Conservation (phyloP, 306 rosid genomes). For the Lathyrus aphaca region DNA sequence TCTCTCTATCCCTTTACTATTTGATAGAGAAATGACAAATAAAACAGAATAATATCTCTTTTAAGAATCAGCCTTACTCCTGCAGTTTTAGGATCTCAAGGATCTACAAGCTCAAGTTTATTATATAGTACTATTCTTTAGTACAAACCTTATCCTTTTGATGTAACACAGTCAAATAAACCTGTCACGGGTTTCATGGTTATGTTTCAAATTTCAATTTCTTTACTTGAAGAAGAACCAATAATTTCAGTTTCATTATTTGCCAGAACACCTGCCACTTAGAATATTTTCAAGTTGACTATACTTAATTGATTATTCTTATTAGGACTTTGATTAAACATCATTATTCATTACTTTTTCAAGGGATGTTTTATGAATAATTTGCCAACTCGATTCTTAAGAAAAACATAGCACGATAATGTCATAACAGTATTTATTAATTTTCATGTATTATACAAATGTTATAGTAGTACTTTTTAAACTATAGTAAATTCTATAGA, state of each 20-base stretch:
- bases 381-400: slow-evolving; percentile 29
- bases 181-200: slow-evolving; percentile 50
- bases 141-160: slow-evolving; percentile 20
- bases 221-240: slow-evolving; percentile 21
- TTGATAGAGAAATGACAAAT: slow-evolving; percentile 39
- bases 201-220: slow-evolving; percentile 42
- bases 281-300: slow-evolving; percentile 47
- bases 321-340: not conserved
- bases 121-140: slow-evolving; percentile 17
- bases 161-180: slow-evolving; percentile 6
- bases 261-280: slow-evolving; percentile 35
- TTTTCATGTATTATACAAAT: not conserved
- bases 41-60: slow-evolving; percentile 33
- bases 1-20: not conserved
- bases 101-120: slow-evolving; percentile 16
- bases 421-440: not conserved
- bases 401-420: slow-evolving; percentile 27
- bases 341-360: slow-evolving; percentile 3
- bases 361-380: slow-evolving; percentile 11
- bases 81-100: slow-evolving; percentile 42
- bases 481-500: slow-evolving; percentile 8
- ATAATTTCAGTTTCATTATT: slow-evolving; percentile 37
- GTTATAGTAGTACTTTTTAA: not conserved
- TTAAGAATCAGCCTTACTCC: slow-evolving; percentile 36
- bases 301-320: slow-evolving; percentile 9